A percentile compares a stretch with the other conserved stretches of the same genome.
Evolutionary conservation across 495 filamentous ascomycete species (phyloP).

Genomic region (Hyphodiscus hymeniophilus): DNA sequence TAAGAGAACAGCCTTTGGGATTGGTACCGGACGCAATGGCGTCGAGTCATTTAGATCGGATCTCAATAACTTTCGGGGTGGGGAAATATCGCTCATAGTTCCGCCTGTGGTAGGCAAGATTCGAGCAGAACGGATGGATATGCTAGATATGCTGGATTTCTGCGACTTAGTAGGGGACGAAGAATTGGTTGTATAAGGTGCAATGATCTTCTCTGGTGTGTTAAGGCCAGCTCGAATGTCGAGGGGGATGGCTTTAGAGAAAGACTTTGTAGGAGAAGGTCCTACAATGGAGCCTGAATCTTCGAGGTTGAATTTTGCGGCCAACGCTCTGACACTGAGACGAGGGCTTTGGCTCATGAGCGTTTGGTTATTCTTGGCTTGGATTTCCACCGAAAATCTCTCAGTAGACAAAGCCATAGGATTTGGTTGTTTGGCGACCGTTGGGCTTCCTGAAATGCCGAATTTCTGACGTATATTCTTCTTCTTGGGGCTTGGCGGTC

Average conservation of each 20-base stretch:
- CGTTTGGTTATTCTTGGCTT: no score
- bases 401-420: no score
- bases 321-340: conserved; percentile 14
- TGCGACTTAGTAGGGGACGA: conserved; percentile 19
- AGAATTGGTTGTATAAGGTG: conserved; percentile 18
- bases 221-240: neutral
- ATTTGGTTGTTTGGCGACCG: no score
- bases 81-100: neutral
- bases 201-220: conserved; percentile 9
- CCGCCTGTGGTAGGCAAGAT: neutral
- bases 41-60: conserved; percentile 3
- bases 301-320: conserved; percentile 17
- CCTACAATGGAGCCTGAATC: neutral
- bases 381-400: no score
- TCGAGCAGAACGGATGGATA: conserved; percentile 5
- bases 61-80: conserved; percentile 6
- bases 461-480: no score
- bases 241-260: neutral
- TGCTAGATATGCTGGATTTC: conserved; percentile 13
- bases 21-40: neutral
- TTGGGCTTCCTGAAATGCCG: no score
- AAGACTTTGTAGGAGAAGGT: conserved; percentile 1
- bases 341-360: neutral
- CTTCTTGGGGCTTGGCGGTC: neutral
- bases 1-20: neutral